A percentile compares a stretch with the other conserved stretches of the same genome.
phyloP scores from a whole-genome alignment of 2,329 filamentous ascomycete genomes.

The Aspergillus thermomutatus region DNA sequence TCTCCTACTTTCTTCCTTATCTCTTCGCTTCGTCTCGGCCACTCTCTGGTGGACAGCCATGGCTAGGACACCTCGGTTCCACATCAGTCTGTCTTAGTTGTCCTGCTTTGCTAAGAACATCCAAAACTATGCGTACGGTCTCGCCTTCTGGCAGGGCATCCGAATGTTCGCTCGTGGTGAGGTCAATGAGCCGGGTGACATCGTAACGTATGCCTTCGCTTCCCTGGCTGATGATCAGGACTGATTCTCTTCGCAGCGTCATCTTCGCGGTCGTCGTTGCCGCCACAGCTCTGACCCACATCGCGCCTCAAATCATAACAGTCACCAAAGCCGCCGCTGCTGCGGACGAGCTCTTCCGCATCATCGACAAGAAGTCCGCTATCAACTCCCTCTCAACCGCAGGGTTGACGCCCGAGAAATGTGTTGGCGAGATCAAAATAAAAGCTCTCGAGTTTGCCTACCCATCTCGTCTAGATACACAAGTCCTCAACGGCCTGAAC shows the following conservation, averaged over 20 bases:
- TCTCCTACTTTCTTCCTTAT: too few species aligned
- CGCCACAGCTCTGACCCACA: conserved; percentile 29
- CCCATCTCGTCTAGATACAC: conserved; percentile 40
- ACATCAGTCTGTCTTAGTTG: too few species aligned
- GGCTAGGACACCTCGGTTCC: too few species aligned
- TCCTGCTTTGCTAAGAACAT: too few species aligned
- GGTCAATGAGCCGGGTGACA: conserved; percentile 20
- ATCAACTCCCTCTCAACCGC: conserved; percentile 32
- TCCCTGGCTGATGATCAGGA: neutral
- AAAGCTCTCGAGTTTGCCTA: conserved; percentile 31
- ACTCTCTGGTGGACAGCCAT: too few species aligned
- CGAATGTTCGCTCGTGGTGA: conserved; percentile 27
- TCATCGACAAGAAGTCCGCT: conserved; percentile 35
- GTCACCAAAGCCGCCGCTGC: conserved; percentile 41
- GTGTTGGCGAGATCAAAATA: conserved; percentile 34
- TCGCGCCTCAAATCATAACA: conserved; percentile 37
- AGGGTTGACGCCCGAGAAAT: conserved; percentile 11
- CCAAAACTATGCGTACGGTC: too few species aligned
- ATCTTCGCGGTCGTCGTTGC: conserved; percentile 30
- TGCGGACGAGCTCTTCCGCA: conserved; percentile 38
- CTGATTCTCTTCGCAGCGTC: conserved; percentile 14
- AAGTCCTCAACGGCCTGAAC: conserved; percentile 32
- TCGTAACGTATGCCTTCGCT: conserved; percentile 24
- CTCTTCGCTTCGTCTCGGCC: too few species aligned
- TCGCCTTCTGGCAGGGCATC: conserved; percentile 47